A percentile compares a stretch with the other conserved stretches of the same genome.
Evolutionary conservation across 352 stramenopile species (phyloP).

Genomic region (Pythium aquatile): DNA sequence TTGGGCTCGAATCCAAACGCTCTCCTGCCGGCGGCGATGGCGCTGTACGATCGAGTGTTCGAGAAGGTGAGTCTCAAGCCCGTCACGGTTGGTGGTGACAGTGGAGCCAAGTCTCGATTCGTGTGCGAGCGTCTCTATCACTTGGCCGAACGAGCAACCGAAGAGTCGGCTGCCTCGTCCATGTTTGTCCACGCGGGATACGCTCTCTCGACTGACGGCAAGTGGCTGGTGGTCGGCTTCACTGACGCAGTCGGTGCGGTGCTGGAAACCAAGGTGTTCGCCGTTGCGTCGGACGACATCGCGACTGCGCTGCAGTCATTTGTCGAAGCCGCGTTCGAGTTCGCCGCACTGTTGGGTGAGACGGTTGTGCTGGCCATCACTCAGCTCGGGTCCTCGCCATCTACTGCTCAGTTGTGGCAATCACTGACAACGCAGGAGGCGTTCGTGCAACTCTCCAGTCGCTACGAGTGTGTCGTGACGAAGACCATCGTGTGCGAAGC

Average conservation of each 20-base stretch:
- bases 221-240: conserved; percentile 59
- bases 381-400: conserved; percentile 26
- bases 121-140: conserved; percentile 69
- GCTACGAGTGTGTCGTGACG: conserved; percentile 37
- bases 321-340: conserved; percentile 50
- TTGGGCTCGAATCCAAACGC: conserved; percentile 59
- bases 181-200: conserved; percentile 36
- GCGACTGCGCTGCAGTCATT: conserved; percentile 38
- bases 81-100: background rate
- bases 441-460: conserved; percentile 7
- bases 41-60: conserved; percentile 66
- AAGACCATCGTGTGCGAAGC: conserved; percentile 43
- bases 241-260: conserved; percentile 60
- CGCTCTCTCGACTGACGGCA: conserved; percentile 46
- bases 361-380: conserved; percentile 46
- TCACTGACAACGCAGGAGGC: conserved; percentile 16
- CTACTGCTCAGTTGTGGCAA: conserved; percentile 35
- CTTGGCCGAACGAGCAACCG: conserved; percentile 35
- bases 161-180: conserved; percentile 5
- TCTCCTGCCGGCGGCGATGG: conserved; percentile 56
- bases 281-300: conserved; percentile 28
- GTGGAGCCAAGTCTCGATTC: conserved; percentile 31
- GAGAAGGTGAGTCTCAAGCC: conserved; percentile 59
- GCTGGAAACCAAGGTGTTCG: conserved; percentile 52
- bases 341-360: conserved; percentile 59